A percentile compares a stretch with the other conserved stretches of the same genome.
Evolutionary conservation across 805 yeast genomes (phyloP).

Genomic region (Candida silvicultrix): DNA sequence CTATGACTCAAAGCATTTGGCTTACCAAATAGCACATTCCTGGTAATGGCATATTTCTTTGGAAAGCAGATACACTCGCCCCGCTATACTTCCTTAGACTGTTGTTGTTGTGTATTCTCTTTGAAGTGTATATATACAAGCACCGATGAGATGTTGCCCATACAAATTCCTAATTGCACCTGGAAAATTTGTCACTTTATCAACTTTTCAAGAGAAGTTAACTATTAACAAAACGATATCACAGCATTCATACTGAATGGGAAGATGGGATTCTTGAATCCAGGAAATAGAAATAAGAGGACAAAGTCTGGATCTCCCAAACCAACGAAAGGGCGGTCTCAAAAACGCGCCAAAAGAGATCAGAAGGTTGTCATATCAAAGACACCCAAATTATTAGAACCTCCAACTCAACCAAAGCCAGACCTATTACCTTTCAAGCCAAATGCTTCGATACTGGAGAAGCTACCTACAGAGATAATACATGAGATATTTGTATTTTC

Average conservation of each 20-base stretch:
- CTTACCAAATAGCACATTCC: too few relatives aligned
- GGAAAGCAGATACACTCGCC: too few relatives aligned
- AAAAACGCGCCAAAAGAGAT: background rate
- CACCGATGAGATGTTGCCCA: background rate
- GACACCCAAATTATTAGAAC: background rate
- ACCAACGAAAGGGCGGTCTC: too few relatives aligned
- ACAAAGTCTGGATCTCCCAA: background rate
- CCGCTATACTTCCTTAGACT: too few relatives aligned
- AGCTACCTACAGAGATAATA: slow-evolving; percentile 38
- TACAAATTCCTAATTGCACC: background rate
- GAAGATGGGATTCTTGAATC: background rate
- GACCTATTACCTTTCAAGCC: background rate
- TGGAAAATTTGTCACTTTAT: background rate
- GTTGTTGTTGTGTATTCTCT: too few relatives aligned
- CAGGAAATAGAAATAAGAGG: background rate
- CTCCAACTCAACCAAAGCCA: background rate
- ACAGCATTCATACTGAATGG: background rate
- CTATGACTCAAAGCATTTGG: too few relatives aligned
- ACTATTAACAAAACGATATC: too few relatives aligned
- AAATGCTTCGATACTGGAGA: slow-evolving; percentile 19
- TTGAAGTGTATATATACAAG: too few relatives aligned
- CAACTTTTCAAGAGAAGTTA: background rate
- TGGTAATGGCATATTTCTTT: too few relatives aligned
- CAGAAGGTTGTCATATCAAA: background rate
- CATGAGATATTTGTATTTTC: slow-evolving; percentile 32